Evolutionary conservation across 495 filamentous ascomycete species (phyloP), one percentile per base, ranked within the genome.

Genomic region (Durotheca rogersii): DNA sequence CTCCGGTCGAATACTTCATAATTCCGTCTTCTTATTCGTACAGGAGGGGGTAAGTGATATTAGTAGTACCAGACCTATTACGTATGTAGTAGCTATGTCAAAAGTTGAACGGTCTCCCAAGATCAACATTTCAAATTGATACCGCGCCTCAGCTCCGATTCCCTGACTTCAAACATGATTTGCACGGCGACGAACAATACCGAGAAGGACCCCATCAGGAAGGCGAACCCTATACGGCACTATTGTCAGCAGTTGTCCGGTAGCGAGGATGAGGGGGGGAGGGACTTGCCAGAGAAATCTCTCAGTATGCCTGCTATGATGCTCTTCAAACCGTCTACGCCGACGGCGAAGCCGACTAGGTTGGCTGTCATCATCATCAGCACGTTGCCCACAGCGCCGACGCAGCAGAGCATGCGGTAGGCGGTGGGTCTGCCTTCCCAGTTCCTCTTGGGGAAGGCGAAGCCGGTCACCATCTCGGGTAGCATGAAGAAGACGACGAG

Each of bases 291-390:
- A 27, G 82, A 81, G 58, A 81, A 88, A 30, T 85, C 85, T 16
- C 79, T 81, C 14, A 90, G 77, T 57, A 95, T 85, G 1, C 88
- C 83, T 15, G 77, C 70, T 27, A 94, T 65, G 36, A 97, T 77
- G 19, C 79, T 85, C 62, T 87, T 78, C 56, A 97, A 48, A 11
- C 94, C 93, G 64, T 98, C 93, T 47, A 96, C 37, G 0, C 93
- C 93, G 15, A 97, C 79, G 0, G 89, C 91, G 69, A 99, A 99
- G 0, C 93, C 93, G 7, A 97, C 90, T 38, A 99, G 68, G 59
- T 97, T 97, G 4, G 92, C 92, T 37, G 81, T 74, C 80, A 97
- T 95, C 88, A 99, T 92, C 86, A 96, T 90, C 25, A 96, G 68
- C 27, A 96, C 75, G 51, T 96, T 95, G 0, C 68, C 86, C 3